Percentiles rank a stretch among this genome's conserved stretches.
phyloP scores from a whole-genome alignment of 768 basidiomycete species.

The Mycena venus region DNA sequence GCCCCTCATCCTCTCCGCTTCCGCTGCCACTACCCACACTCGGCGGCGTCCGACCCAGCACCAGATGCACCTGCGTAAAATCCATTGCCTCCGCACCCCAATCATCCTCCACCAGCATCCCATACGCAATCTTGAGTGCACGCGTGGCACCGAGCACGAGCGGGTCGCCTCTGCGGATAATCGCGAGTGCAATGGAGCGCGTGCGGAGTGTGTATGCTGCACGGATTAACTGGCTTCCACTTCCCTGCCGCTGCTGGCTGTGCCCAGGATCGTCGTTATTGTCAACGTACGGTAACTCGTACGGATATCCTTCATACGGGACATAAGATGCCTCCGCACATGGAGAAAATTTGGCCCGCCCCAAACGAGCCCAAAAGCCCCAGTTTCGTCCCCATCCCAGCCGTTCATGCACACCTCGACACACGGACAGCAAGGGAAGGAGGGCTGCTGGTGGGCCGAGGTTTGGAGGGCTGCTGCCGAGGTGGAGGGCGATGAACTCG shows the following conservation, averaged over 20 bases:
- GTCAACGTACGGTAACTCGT: not conserved
- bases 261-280: no score
- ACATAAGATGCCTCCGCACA: not conserved
- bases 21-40: no score
- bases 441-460: slow-evolving; percentile 29
- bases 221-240: not conserved
- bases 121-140: slow-evolving; percentile 15
- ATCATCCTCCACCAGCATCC: slow-evolving; percentile 17
- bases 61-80: not conserved
- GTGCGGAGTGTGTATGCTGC: not conserved
- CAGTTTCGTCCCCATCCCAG: not conserved
- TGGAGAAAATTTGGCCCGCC: slow-evolving; percentile 10
- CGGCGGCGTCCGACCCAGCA: not conserved
- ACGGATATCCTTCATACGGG: not conserved
- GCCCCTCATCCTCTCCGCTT: no score
- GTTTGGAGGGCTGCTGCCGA: slow-evolving; percentile 27
- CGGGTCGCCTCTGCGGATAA: slow-evolving; percentile 8
- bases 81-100: not conserved
- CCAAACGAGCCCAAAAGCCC: slow-evolving; percentile 7
- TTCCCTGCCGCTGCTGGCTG: not conserved
- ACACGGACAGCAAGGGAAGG: slow-evolving; percentile 19
- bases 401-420: not conserved
- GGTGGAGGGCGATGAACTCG: slow-evolving; percentile 22
- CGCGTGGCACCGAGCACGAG: not conserved
- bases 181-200: not conserved